A percentile compares a stretch with the other conserved stretches of the same genome.
Evolutionary conservation across 371 early-diverging fungal genomes (phyloP).

Genomic region (Mortierella sp.): DNA sequence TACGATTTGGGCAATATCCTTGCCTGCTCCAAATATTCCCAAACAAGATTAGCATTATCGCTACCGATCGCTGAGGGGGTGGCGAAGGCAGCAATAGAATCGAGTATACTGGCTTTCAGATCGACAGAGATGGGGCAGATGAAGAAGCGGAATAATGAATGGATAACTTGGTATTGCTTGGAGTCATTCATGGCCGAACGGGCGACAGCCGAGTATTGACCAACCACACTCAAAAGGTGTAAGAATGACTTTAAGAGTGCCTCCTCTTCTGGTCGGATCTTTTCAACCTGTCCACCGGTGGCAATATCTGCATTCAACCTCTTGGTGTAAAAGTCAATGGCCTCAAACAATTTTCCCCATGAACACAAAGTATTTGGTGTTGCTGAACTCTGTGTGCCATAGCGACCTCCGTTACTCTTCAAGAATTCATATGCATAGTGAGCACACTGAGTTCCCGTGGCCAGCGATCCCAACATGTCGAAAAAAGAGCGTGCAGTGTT

Average conservation of each 20-base stretch:
- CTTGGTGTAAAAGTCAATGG: conserved; percentile 65
- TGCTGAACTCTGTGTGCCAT: conserved; percentile 51
- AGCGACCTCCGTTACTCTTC: conserved; percentile 58
- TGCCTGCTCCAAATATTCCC: conserved; percentile 78
- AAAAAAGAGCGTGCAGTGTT: conserved; percentile 74
- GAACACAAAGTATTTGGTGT: conserved; percentile 66
- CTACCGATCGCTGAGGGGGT: conserved; percentile 58
- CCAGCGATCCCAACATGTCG: conserved; percentile 81
- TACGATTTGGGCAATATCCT: conserved; percentile 72
- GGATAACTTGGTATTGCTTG: conserved; percentile 68
- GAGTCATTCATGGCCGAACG: conserved; percentile 72
- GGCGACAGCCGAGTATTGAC: conserved; percentile 70
- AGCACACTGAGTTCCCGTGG: conserved; percentile 73
- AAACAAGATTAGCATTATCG: conserved; percentile 72
- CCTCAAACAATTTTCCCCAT: conserved; percentile 70
- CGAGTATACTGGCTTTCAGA: conserved; percentile 82
- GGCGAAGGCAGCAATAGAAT: conserved; percentile 81
- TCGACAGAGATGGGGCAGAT: conserved; percentile 74
- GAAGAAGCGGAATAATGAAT: conserved; percentile 79
- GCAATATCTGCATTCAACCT: conserved; percentile 29
- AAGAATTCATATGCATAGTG: conserved; percentile 72
- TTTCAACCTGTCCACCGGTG: conserved; percentile 39
- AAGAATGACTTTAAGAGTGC: conserved; percentile 74
- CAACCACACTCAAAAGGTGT: conserved; percentile 73
- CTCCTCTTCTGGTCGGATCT: conserved; percentile 73